Evolutionary conservation across 257 asterid genomes (phyloP).

Genomic region (Rehmannia glutinosa): DNA sequence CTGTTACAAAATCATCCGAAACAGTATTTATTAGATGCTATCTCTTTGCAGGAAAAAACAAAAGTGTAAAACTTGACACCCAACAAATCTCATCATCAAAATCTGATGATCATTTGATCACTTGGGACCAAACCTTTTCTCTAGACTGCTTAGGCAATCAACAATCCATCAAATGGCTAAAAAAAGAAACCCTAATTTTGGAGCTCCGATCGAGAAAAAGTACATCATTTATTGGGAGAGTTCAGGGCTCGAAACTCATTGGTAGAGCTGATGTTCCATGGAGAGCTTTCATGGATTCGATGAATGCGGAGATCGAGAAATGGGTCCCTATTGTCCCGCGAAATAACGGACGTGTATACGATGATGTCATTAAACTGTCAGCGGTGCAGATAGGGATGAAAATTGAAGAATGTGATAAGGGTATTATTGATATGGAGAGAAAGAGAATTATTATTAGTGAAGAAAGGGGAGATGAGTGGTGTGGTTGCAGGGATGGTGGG

Average conservation of each 20-base stretch:
- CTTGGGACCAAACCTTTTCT: conserved; percentile 49
- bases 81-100: conserved; percentile 39
- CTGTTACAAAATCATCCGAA: conserved; percentile 25
- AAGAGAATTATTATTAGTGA: not conserved
- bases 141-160: conserved; percentile 38
- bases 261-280: conserved; percentile 56
- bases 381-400: conserved; percentile 37
- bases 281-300: conserved; percentile 26
- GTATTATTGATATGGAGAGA: not conserved
- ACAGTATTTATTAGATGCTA: conserved; percentile 57
- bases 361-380: conserved; percentile 34
- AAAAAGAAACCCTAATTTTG: conserved; percentile 28
- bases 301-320: conserved; percentile 33
- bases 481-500: conserved; percentile 32
- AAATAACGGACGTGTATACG: conserved; percentile 10
- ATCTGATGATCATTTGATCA: conserved; percentile 16
- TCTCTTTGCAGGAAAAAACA: conserved; percentile 39
- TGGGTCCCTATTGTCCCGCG: conserved; percentile 41
- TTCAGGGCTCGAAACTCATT: conserved; percentile 40
- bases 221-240: conserved; percentile 33
- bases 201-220: conserved; percentile 52
- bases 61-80: conserved; percentile 39
- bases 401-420: conserved; percentile 18
- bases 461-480: no score
- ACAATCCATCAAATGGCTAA: conserved; percentile 31